Evolutionary conservation across 805 yeast species (phyloP).

Genomic region (Ogataea wickerhamii): DNA sequence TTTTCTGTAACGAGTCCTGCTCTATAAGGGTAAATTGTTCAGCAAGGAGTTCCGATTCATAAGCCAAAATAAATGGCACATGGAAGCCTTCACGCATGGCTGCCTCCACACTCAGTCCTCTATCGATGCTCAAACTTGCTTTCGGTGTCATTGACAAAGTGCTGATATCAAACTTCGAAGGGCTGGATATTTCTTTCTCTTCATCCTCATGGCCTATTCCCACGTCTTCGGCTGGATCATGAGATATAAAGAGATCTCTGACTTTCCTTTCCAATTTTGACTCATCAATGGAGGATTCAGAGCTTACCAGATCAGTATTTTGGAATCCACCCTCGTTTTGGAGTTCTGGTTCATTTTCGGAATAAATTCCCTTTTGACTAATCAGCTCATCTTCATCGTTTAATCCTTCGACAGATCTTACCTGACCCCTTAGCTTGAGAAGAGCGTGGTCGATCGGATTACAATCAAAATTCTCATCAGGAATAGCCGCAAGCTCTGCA

Average conservation of each 20-base stretch:
- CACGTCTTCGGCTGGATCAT: constrained; percentile 16
- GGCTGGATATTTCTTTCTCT: constrained; percentile 6
- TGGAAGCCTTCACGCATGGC: constrained; percentile 52
- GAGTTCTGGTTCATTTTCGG: neutral
- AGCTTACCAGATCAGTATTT: neutral
- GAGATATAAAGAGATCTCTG: constrained; percentile 31
- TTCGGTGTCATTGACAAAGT: constrained; percentile 29
- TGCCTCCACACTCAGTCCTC: constrained; percentile 33
- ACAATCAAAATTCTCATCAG: constrained; percentile 66
- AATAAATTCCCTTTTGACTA: too few relatives aligned
- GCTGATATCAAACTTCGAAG: constrained; percentile 27
- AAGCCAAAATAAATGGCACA: constrained; percentile 76
- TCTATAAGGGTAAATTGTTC: constrained; percentile 86
- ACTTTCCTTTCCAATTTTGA: constrained; percentile 31
- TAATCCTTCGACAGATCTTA: constrained; percentile 20
- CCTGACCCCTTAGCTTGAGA: constrained; percentile 71
- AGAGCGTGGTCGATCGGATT: constrained; percentile 77
- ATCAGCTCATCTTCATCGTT: constrained; percentile 20
- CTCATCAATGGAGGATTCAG: constrained; percentile 26
- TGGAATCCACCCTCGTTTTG: neutral
- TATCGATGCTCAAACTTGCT: constrained; percentile 11
- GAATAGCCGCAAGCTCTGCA: constrained; percentile 76
- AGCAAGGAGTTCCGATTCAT: constrained; percentile 62
- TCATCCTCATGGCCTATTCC: neutral
- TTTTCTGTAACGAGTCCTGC: constrained; percentile 72